Base-by-base conservation (phyloP, 495 filamentous ascomycete species). In the Penicillium fimorum region DNA sequence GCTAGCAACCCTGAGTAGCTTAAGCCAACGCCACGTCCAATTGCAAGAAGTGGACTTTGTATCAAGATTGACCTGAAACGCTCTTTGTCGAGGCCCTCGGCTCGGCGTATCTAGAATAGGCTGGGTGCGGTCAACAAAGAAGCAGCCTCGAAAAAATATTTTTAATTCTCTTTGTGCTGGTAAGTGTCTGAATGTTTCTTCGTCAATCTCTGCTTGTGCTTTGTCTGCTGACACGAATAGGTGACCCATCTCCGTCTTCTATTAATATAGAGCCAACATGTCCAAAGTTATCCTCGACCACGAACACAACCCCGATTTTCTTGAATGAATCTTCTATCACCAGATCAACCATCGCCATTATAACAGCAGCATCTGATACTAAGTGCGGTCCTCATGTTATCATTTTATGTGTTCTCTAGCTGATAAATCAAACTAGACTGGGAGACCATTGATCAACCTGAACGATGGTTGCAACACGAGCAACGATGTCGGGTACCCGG, bases 181-280 rank as follows among this genome's bases (percentile, higher is more conserved):
- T 29, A 25, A 25, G 8, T 25, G 5, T n/a, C 30, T 47, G 13
- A 15, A 42, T 2, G 5, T n/a, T 18, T 13, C 29, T 47, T 46
- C 5, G 17, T 9, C 27, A 2, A 4, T 22, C 17, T 11, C 6
- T 5, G 18, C 0, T 33, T 25, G 24, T 24, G 44, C 46, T 56
- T 56, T 56, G 44, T 49, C 24, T 20, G 10, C 15, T 20, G 11
- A 8, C 29, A 24, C 5, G 18, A 17, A 42, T 13, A 44, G 12
- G 43, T 11, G 20, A 22, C 15, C n/a, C 3, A 8, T 5, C 11
- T 20, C 17, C n/a, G 38, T 42, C 24, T 20, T 32, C 29, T 47
- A 52, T 52, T 42, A 52, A 43, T 52, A 52, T 52, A 6, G 25
- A 52, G 15, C 5, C 1, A 43, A 52, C 35, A 52, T 18, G 13